Percentiles rank a stretch among this genome's conserved stretches.
phyloP scores from a whole-genome alignment of 139 green algal species.

The Auxenochlorella protothecoides region DNA sequence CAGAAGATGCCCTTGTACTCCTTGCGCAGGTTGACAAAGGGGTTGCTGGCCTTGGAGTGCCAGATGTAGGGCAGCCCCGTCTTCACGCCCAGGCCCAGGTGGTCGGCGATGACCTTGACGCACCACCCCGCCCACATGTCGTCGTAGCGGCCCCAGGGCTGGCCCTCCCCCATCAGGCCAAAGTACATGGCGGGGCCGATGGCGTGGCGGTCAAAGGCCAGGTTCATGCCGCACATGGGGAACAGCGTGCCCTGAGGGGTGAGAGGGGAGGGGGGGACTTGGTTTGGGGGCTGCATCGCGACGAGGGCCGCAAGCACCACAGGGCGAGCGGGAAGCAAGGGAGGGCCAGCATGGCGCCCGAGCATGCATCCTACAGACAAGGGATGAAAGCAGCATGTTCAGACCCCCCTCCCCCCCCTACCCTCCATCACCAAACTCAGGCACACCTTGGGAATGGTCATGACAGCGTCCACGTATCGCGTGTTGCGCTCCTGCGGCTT shows the following conservation, averaged over 20 bases:
- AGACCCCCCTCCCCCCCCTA: not conserved
- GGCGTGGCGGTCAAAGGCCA: slow-evolving; percentile 80
- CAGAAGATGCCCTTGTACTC: slow-evolving; percentile 99
- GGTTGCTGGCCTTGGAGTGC: slow-evolving; percentile 94
- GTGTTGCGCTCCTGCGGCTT: slow-evolving; percentile 92
- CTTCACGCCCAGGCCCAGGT: slow-evolving; percentile 87
- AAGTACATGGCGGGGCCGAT: slow-evolving; percentile 97
- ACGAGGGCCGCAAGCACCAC: not conserved
- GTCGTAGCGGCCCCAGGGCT: slow-evolving; percentile 90
- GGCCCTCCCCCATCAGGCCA: slow-evolving; percentile 92
- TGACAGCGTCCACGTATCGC: slow-evolving; percentile 86
- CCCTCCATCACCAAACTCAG: not conserved
- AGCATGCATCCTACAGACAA: too few relatives aligned
- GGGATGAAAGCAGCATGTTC: too few relatives aligned
- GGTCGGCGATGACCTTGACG: slow-evolving; percentile 73
- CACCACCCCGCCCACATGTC: slow-evolving; percentile 99
- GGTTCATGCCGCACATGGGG: slow-evolving; percentile 98
- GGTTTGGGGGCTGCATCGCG: too few relatives aligned
- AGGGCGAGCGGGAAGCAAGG: not conserved
- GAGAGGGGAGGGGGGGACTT: not conserved
- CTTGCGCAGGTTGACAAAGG: slow-evolving; percentile 93
- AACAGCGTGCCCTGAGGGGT: slow-evolving; percentile 68
- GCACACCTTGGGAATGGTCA: slow-evolving; percentile 83
- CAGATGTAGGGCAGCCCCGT: slow-evolving; percentile 95
- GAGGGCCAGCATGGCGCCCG: too few relatives aligned